Percentiles rank a stretch among this genome's conserved stretches.
phyloP scores from a whole-genome alignment of 306 rosid species.

The Quercus bicolor region DNA sequence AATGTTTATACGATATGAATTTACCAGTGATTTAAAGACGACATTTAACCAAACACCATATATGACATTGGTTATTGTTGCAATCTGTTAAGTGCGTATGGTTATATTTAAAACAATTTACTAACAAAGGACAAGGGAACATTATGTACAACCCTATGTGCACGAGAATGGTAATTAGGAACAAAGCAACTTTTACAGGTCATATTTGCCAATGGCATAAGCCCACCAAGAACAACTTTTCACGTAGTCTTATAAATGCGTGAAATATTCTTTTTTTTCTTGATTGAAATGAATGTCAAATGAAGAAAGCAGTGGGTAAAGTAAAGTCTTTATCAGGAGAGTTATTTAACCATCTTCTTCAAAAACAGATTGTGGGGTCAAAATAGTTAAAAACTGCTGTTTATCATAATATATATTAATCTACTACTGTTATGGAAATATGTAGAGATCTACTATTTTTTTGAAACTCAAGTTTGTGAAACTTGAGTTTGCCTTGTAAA shows the following conservation, averaged over 20 bases:
- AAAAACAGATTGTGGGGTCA: not conserved
- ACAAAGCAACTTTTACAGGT: constrained; percentile 45
- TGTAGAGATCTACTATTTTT: no score
- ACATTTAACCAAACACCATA: no score
- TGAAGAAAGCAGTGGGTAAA: not conserved
- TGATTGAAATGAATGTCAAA: not conserved
- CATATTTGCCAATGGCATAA: constrained; percentile 79
- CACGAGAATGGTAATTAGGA: not conserved
- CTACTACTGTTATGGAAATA: no score
- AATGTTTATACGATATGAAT: no score
- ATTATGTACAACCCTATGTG: not conserved
- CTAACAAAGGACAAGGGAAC: constrained; percentile 10
- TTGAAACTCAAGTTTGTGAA: no score
- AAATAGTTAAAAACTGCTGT: fast-evolving
- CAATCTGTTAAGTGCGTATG: no score
- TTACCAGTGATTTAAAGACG: no score
- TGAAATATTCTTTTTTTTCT: constrained; percentile 27
- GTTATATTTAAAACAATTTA: constrained; percentile 1
- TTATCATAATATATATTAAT: no score
- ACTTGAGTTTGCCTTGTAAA: no score
- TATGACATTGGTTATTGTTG: no score
- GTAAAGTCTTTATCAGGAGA: not conserved
- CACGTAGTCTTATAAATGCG: constrained; percentile 85
- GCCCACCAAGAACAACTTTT: constrained; percentile 96
- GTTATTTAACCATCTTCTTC: not conserved